These are phyloP conservation scores for Poa pratensis DNA, from an alignment of 176 grass and related monocot genomes.

Conservation along the genomic window DNA sequence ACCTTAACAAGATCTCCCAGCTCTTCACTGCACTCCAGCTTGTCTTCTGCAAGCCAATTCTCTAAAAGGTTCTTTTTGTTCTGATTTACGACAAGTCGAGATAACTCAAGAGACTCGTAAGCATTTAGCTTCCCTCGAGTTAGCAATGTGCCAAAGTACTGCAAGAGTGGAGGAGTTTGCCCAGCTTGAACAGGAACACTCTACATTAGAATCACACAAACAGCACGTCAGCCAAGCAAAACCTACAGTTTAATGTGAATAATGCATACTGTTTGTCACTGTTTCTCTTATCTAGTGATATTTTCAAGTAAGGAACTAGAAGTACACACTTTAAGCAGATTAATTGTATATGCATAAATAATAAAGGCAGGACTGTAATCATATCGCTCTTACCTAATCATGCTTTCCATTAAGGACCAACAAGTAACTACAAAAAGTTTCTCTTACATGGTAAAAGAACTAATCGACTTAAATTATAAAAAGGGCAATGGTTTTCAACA, in stretches of 20 bases:
- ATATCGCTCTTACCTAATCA: background rate
- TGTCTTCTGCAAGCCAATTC: slow-evolving; percentile 94
- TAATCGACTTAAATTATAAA: background rate
- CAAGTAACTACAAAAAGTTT: background rate
- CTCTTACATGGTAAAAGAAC: slow-evolving; percentile 2
- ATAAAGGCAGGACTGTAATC: background rate
- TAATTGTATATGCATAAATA: slow-evolving; percentile 14
- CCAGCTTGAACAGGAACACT: slow-evolving; percentile 93
- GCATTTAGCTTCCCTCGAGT: slow-evolving; percentile 96
- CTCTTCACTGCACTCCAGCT: slow-evolving; percentile 96
- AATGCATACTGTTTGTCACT: background rate
- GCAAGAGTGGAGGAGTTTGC: slow-evolving; percentile 86
- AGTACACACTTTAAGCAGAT: slow-evolving; percentile 11
- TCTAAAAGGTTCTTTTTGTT: slow-evolving; percentile 98
- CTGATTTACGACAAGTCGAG: slow-evolving; percentile 95
- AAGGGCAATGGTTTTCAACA: background rate
- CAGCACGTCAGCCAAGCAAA: background rate
- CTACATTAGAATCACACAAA: slow-evolving; percentile 53
- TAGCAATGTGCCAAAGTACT: slow-evolving; percentile 87
- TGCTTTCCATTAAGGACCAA: slow-evolving; percentile 3
- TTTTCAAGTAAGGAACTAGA: slow-evolving; percentile 7
- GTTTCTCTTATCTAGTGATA: background rate
- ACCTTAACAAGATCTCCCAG: slow-evolving; percentile 95
- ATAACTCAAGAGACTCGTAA: slow-evolving; percentile 85
- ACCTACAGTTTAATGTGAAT: slow-evolving; percentile 3